phyloP scores from a whole-genome alignment of 1,284 basidiomycete species.

The Puccinia horiana region DNA sequence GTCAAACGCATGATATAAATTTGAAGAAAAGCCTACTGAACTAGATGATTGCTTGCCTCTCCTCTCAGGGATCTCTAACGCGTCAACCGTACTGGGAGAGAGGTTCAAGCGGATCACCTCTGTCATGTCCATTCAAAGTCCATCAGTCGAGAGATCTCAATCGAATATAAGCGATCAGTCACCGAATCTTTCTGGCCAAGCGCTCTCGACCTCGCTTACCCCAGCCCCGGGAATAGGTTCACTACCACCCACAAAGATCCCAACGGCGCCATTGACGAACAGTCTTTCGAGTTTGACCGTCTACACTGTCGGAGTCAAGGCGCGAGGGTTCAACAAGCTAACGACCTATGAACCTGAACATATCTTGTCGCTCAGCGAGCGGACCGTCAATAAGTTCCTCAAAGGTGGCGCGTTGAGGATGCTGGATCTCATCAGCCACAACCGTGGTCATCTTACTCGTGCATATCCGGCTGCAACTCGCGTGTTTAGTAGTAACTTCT shows the following conservation, averaged over 20 bases:
- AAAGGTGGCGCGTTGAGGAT: conserved; percentile 61
- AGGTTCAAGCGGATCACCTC: conserved; percentile 38
- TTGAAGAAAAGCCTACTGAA: background rate
- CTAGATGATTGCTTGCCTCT: background rate
- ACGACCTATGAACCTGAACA: conserved; percentile 83
- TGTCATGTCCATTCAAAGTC: conserved; percentile 10
- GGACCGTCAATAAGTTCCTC: conserved; percentile 65
- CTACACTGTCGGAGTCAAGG: conserved; percentile 95
- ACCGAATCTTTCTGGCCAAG: background rate
- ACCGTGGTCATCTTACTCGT: conserved; percentile 77
- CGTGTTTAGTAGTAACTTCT: conserved; percentile 82
- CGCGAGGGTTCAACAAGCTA: conserved; percentile 85
- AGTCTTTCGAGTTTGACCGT: conserved; percentile 76
- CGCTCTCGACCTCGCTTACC: background rate
- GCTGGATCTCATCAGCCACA: conserved; percentile 83
- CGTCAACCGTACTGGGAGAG: conserved; percentile 22
- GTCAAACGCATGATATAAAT: background rate
- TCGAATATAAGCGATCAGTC: conserved; percentile 1
- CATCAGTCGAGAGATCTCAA: background rate
- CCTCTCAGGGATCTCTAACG: conserved; percentile 33
- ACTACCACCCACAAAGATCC: background rate
- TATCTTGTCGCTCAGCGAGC: conserved; percentile 90
- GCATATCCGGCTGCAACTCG: conserved; percentile 85
- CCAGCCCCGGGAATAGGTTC: background rate
- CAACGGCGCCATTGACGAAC: conserved; percentile 61